These are phyloP conservation scores for Croton setiger DNA, from an alignment of 441 rosid genomes.

Conservation along the genomic window DNA sequence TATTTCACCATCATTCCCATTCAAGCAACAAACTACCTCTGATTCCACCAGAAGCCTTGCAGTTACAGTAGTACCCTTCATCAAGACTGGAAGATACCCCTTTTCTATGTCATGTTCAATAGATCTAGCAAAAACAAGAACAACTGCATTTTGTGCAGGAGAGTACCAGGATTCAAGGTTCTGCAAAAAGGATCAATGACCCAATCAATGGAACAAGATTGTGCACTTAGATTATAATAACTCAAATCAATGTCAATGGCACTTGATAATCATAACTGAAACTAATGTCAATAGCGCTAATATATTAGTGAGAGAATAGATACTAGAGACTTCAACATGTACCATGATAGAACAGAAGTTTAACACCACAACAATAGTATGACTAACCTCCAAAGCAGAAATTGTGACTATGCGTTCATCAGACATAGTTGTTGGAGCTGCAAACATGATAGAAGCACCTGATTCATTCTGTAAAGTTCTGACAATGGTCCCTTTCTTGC, in stretches of 20 bases:
- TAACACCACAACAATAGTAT: neutral
- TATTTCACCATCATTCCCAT: slow-evolving; percentile 22
- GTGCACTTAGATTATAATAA: neutral
- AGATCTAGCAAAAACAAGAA: slow-evolving; percentile 54
- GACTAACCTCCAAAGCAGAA: slow-evolving; percentile 56
- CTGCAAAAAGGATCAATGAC: slow-evolving; percentile 29
- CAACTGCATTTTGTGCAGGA: slow-evolving; percentile 55
- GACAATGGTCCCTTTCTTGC: slow-evolving; percentile 50
- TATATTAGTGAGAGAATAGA: neutral
- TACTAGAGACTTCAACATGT: neutral
- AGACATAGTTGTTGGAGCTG: slow-evolving; percentile 28
- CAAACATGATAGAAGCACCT: slow-evolving; percentile 52
- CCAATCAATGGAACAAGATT: neutral
- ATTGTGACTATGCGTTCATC: slow-evolving; percentile 53
- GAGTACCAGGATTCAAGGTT: slow-evolving; percentile 45
- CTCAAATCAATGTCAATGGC: neutral
- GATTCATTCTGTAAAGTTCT: slow-evolving; percentile 54
- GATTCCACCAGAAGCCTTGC: slow-evolving; percentile 50
- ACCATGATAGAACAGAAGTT: slow-evolving; percentile 7
- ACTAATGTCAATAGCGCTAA: too few relatives aligned
- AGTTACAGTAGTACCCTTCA: slow-evolving; percentile 34
- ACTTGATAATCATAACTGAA: too few relatives aligned
- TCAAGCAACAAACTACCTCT: slow-evolving; percentile 33
- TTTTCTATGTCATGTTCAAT: slow-evolving; percentile 47
- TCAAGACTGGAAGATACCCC: slow-evolving; percentile 27